These are phyloP conservation scores for Arctostaphylos glauca DNA, from an alignment of 148 eudicot genomes.

Conservation along the genomic window DNA sequence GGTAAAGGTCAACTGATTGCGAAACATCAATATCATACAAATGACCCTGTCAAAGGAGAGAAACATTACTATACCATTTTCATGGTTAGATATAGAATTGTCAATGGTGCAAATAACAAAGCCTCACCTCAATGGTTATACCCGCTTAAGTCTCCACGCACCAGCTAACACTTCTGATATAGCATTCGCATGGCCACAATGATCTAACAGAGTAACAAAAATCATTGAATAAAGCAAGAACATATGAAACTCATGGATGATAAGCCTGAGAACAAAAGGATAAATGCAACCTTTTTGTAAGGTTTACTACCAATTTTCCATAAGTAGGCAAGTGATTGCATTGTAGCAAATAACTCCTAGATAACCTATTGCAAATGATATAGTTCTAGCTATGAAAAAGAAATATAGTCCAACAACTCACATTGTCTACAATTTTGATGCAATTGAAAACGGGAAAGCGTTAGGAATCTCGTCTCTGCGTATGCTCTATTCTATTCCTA, in stretches of 20 bases:
- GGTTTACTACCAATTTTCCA: neutral
- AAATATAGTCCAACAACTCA: neutral
- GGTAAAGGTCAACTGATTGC: slow-evolving; percentile 98
- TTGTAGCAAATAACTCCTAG: neutral
- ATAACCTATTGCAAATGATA: neutral
- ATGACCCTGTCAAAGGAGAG: slow-evolving; percentile 65
- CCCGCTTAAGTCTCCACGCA: slow-evolving; percentile 96
- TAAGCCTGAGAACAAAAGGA: slow-evolving; percentile 7
- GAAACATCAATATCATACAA: slow-evolving; percentile 93
- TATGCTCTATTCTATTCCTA: neutral
- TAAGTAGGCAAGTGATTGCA: slow-evolving; percentile 3
- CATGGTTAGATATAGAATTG: neutral
- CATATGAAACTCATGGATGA: neutral
- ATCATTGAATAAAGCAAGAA: neutral
- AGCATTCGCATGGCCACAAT: slow-evolving; percentile 78
- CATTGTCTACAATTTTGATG: too few species aligned
- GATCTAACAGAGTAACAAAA: slow-evolving; percentile 40
- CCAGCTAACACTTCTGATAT: slow-evolving; percentile 95
- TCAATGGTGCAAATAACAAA: neutral
- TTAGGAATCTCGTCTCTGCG: neutral
- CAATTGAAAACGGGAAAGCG: too few species aligned
- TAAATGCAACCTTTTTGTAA: neutral
- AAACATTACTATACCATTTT: neutral
- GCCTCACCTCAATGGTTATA: slow-evolving; percentile 81
- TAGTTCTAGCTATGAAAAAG: neutral